Base-by-base conservation (phyloP, 257 asterid genomes). In the Solanum piurae region DNA sequence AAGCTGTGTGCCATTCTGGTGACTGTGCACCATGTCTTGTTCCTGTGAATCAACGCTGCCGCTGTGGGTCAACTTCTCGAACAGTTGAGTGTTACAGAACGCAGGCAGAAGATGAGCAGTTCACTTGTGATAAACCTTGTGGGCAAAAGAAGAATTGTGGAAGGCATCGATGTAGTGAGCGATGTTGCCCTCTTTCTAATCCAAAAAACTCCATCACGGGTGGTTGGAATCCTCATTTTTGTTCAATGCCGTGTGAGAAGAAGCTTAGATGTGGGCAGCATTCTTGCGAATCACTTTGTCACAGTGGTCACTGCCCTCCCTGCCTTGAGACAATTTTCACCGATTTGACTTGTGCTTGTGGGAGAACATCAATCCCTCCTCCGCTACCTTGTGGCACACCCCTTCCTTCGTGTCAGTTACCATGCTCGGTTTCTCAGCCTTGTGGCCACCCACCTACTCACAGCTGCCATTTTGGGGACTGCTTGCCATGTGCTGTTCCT, bases 281-380 rank as follows among this genome's bases (percentile, higher is more conserved):
- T 90, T 93, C 98, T 80, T 97, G 99, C 88, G 88, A 71, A 21
- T 94, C 96, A 29, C 92, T 95, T n/a, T 97, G 99, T 90, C 99
- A 97, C 91, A 95, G 97, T 71, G 99, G 99, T 72, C 99, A 97
- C 88, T 97, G 99, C 83, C 99, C 99, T 89, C 98, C 99, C 52
- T 97, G 99, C 88, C 90, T 96, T 69, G 97, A 95, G 90, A 96
- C 99, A 25, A 95, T 94, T 87, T 97, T 97, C 84, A 92, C 95
- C 0, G 99, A 97, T 91, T 91, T 97, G 94, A 87, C 98, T 49
- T 97, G 99, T 92, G 96, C 99, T 31, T 97, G 99, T 75, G 99
- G 99, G 88, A 91, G 93, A 88, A 96, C 99, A 58, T 95, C 99
- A 18, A 93, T 97, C 75, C 98, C 98, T 87, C 99, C 99, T 87